Evolutionary conservation across 495 filamentous ascomycete species (phyloP), one percentile per base, ranked within the genome.

Genomic region (Wilcoxina mikolae): DNA sequence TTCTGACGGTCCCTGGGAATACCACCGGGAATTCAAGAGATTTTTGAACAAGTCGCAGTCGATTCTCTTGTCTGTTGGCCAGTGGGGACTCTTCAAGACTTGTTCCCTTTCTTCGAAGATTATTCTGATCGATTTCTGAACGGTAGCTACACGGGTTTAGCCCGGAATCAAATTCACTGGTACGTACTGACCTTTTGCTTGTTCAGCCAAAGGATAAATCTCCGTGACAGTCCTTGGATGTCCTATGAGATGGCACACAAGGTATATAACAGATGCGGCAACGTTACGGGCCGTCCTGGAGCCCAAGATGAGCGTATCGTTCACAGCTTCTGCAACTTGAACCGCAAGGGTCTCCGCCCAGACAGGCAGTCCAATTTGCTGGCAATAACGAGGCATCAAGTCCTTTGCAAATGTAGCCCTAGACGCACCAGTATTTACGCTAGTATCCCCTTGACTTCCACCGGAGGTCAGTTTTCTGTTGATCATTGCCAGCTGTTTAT

Each of bases 181-280:
- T 5, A 12, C 35, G 15, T 18, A 5, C 46, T 18, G 1, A 49
- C 46, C 46, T 29, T 27, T 27, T 11, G 24, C 15, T 11, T 18
- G 46, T 15, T 29, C 12, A 23, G 46, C 12, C 22, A 49, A 11
- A n/a, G 46, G 46, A 29, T 4, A 49, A 20, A 49, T 29, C 12
- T 27, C 46, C 15, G 22, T 11, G 24, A 49, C 12, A 12, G 22
- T 10, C 46, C 3, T 49, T 15, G 46, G 46, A 15, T 15, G 10
- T 3, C 46, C 23, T 11, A 49, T 20, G 5, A 49, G 15, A 20
- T 49, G 46, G 24, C 46, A 12, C 23, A 23, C 27, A 12, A 52
- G 7, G 49, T 52, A 52, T 9, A 52, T 10, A 52, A 9, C 11
- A n/a, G n/a, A 11, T n/a, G 49, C 25, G 15, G 49, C 49, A 23